These are phyloP conservation scores for Tagetes erecta DNA, from an alignment of 129 eudicot genomes.

Conservation along the genomic window DNA sequence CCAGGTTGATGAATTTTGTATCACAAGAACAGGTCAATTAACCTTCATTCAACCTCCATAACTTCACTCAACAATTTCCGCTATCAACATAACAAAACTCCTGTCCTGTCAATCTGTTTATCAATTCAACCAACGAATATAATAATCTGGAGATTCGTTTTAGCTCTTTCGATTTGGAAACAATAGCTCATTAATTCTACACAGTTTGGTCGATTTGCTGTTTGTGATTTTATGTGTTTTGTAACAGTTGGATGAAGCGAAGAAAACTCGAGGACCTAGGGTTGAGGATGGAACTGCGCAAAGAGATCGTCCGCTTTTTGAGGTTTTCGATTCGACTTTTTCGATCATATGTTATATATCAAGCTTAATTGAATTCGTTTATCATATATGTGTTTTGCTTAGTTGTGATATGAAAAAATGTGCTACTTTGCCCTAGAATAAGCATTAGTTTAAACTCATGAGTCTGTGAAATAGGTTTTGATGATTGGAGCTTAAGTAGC, in stretches of 20 bases:
- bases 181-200: neutral
- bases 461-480: neutral
- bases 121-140: neutral
- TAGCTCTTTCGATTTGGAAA: constrained; percentile 16
- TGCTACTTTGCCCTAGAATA: neutral
- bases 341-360: neutral
- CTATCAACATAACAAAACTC: neutral
- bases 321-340: constrained; percentile 40
- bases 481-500: neutral
- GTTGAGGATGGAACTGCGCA: constrained; percentile 97
- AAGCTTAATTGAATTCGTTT: neutral
- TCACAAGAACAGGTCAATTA: constrained; percentile 75
- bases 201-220: neutral
- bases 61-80: neutral
- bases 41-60: neutral
- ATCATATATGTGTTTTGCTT: neutral
- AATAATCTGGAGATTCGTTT: no score
- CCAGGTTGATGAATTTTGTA: constrained; percentile 80
- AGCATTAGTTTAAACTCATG: neutral
- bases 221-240: constrained; percentile 3
- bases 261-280: constrained; percentile 75
- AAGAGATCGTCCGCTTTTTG: constrained; percentile 84
- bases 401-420: neutral
- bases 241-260: constrained; percentile 74
- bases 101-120: neutral